Base-by-base conservation (phyloP, 306 rosid species). In the Prunus fruticosa region DNA sequence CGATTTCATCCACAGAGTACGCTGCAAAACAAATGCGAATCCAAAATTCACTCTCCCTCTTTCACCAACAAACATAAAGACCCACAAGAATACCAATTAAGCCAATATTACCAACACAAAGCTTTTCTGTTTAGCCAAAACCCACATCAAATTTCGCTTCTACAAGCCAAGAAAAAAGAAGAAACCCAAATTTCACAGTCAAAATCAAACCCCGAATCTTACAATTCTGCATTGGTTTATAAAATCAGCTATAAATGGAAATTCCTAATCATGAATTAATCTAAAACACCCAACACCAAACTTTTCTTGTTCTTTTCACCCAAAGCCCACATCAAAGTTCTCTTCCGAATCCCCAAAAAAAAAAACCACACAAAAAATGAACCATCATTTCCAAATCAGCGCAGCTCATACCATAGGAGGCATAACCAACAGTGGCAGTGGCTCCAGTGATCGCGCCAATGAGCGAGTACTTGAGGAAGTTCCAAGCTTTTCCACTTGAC, bases 1-100 rank as follows among this genome's bases (percentile, higher is more conserved):
- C 97, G 13, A 96, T 76, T 78, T 91, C 97, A 2, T 89, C 86
- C 64, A 69, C 60, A 63, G 78, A 79, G 83, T 96, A 92, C 22
- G 91, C 99, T 96, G 86, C 79, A 68, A 54, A 61, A 72, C 3
- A 8, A 80, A 79, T 74, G 45, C 20, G 71, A 73, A 62, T 13
- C 49, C 19, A 62, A 12, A 6, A 45, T 56, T 76, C 68, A 79
- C 22, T 51, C 49, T 13, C 11, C 67, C 67, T 9, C 49, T 19
- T 73, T 60, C 62, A 82, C 54, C 56, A 19, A 11, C 51, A 75
- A 81, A 70, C 43, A 43, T 8, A 56, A 47, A 25, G 23, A 43
- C 58, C 66, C 69, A 8, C 30, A 27, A 41, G 28, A 15, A 0
- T 16, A n/a, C 50, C 28, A 27, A 14, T 45, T 38, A 20, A 28